A percentile compares a stretch with the other conserved stretches of the same genome.
phyloP scores from a whole-genome alignment of 1,284 basidiomycete genomes.

The Thecaphora thlaspeos region DNA sequence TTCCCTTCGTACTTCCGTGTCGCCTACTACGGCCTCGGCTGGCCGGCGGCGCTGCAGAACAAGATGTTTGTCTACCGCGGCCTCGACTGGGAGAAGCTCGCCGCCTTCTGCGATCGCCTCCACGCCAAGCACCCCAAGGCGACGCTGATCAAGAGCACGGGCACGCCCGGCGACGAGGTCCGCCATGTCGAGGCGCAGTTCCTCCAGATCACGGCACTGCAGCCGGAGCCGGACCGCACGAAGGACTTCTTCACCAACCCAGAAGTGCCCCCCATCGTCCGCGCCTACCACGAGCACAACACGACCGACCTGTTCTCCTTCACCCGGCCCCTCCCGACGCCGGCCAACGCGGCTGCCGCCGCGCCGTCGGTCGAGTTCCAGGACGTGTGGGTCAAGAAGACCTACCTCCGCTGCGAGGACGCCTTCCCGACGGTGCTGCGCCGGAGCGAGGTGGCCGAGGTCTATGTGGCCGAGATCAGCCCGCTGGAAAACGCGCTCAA shows the following conservation, averaged over 20 bases:
- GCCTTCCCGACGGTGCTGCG: slow-evolving; percentile 87
- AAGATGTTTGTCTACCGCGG: slow-evolving; percentile 86
- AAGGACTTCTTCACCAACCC: slow-evolving; percentile 80
- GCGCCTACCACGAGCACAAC: slow-evolving; percentile 80
- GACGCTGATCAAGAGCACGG: slow-evolving; percentile 72
- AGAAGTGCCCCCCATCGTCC: slow-evolving; percentile 75
- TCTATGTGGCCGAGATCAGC: slow-evolving; percentile 75
- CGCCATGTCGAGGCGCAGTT: slow-evolving; percentile 35
- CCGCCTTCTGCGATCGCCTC: slow-evolving; percentile 80
- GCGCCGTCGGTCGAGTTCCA: slow-evolving; percentile 5
- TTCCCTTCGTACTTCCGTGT: slow-evolving; percentile 75
- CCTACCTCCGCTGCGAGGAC: slow-evolving; percentile 65
- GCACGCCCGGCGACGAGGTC: slow-evolving; percentile 69
- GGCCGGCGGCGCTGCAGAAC: slow-evolving; percentile 76
- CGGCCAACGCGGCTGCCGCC: slow-evolving; percentile 54
- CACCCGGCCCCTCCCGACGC: slow-evolving; percentile 61
- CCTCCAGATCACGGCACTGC: slow-evolving; percentile 76
- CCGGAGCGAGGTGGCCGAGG: slow-evolving; percentile 80
- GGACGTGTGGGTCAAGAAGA: slow-evolving; percentile 75
- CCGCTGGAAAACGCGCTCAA: slow-evolving; percentile 80
- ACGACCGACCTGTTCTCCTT: slow-evolving; percentile 63
- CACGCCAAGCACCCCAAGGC: slow-evolving; percentile 87
- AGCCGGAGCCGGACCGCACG: slow-evolving; percentile 77
- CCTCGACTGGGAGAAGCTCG: slow-evolving; percentile 82
- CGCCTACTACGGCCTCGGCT: slow-evolving; percentile 79